Conservation (phyloP, 306 rosid genomes). For the Bauhinia variegata region DNA sequence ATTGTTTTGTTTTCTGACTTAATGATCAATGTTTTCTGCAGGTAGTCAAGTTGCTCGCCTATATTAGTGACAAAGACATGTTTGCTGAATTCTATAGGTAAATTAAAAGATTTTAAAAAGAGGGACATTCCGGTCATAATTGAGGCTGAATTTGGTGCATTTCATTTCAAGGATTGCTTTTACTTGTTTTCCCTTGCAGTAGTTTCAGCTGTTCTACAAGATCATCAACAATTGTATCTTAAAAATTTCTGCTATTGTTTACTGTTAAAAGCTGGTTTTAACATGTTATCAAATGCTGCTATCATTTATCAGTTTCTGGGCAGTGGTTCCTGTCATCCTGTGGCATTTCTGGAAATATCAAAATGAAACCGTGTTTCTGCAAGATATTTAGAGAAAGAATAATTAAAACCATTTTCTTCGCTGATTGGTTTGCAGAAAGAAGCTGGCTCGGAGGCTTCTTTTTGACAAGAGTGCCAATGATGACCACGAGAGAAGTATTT, state of each 20-base stretch:
- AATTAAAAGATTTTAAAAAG: conserved; percentile 11
- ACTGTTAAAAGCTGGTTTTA: neutral
- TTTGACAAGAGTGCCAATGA: conserved; percentile 94
- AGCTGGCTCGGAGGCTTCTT: conserved; percentile 93
- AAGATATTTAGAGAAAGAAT: conserved; percentile 12
- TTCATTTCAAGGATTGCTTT: conserved; percentile 8
- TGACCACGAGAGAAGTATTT: conserved; percentile 85
- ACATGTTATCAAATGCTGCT: neutral
- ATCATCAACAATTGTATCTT: conserved; percentile 2
- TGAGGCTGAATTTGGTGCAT: neutral
- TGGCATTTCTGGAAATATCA: conserved; percentile 14
- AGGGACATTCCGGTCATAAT: neutral
- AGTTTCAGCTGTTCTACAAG: conserved; percentile 1
- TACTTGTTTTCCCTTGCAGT: neutral
- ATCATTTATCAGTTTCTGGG: conserved; percentile 4
- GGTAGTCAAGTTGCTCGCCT: conserved; percentile 93
- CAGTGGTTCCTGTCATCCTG: no score
- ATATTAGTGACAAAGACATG: conserved; percentile 88
- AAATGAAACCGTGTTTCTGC: neutral
- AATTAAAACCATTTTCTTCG: conserved; percentile 36
- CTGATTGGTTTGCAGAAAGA: conserved; percentile 64
- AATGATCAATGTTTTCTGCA: conserved; percentile 32
- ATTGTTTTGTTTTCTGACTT: neutral
- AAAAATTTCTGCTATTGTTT: conserved; percentile 8
- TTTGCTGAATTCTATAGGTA: conserved; percentile 86